phyloP scores from a whole-genome alignment of 2,329 filamentous ascomycete genomes.

The Metarhizium sp. region DNA sequence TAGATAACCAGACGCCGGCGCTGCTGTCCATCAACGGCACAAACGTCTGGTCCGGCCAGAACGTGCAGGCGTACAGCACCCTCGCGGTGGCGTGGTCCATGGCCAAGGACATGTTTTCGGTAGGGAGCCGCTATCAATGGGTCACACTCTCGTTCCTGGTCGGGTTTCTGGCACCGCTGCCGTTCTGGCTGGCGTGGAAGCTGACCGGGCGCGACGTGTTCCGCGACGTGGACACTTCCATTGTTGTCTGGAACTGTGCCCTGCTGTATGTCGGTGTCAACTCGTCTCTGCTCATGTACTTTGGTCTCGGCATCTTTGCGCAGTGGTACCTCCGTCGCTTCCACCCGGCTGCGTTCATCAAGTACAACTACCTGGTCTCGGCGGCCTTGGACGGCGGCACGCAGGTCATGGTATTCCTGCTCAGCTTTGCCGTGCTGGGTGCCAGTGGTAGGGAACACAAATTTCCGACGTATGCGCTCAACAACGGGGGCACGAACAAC shows the following conservation, averaged over 20 bases:
- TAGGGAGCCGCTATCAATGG: conserved; percentile 13
- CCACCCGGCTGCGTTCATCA: conserved; percentile 15
- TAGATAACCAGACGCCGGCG: conserved; percentile 26
- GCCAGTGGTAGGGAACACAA: conserved; percentile 2
- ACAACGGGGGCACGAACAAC: conserved; percentile 1
- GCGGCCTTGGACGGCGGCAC: conserved; percentile 13
- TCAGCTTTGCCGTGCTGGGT: conserved; percentile 12
- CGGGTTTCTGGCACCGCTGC: conserved; percentile 28
- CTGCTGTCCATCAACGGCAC: conserved; percentile 27
- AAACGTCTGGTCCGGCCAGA: conserved; percentile 35
- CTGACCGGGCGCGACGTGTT: conserved; percentile 9
- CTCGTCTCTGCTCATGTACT: conserved; percentile 19
- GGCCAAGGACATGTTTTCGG: conserved; percentile 14
- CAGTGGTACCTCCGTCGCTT: conserved; percentile 19
- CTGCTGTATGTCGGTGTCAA: conserved; percentile 31
- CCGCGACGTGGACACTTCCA: conserved; percentile 28
- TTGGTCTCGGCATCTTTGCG: conserved; percentile 20
- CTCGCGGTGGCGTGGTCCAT: conserved; percentile 18
- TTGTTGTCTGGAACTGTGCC: conserved; percentile 32
- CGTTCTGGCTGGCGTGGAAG: conserved; percentile 23
- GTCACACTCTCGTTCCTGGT: conserved; percentile 6
- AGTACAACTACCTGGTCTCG: conserved; percentile 16
- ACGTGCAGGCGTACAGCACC: conserved; percentile 36
- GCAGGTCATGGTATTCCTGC: conserved; percentile 12
- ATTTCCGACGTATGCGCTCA: conserved; percentile 5